phyloP scores from a whole-genome alignment of 1,284 basidiomycete species.

The Cystobasidium sp. region DNA sequence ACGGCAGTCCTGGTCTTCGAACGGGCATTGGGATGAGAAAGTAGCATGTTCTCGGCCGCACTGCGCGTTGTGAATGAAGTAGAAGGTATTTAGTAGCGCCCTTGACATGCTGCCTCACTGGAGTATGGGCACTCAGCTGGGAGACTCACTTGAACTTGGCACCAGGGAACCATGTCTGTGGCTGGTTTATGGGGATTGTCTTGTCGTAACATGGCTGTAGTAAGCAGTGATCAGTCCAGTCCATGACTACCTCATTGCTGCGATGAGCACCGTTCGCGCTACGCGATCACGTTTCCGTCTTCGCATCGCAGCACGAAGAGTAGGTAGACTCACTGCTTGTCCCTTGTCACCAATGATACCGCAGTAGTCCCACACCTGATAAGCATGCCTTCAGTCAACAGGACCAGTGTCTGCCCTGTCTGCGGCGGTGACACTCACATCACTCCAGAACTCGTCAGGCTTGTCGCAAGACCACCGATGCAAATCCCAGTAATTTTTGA shows the following conservation, averaged over 20 bases:
- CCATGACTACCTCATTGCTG: background rate
- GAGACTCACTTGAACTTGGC: slow-evolving; percentile 33
- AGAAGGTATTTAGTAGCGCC: background rate
- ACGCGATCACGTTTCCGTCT: background rate
- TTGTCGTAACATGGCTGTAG: slow-evolving; percentile 28
- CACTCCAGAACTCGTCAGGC: slow-evolving; percentile 38
- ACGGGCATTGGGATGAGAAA: slow-evolving; percentile 46
- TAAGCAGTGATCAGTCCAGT: background rate
- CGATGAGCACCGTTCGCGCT: background rate
- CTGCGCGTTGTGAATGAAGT: background rate
- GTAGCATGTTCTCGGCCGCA: slow-evolving; percentile 34
- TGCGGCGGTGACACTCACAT: slow-evolving; percentile 4
- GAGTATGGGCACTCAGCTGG: too few relatives aligned
- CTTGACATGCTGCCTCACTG: background rate
- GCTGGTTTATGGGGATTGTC: slow-evolving; percentile 37
- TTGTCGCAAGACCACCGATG: slow-evolving; percentile 32
- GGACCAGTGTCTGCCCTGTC: background rate
- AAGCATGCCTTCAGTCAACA: background rate
- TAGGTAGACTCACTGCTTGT: slow-evolving; percentile 6
- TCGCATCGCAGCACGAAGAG: background rate
- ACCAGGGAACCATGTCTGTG: slow-evolving; percentile 35
- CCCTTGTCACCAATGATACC: slow-evolving; percentile 35
- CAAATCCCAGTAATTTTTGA: slow-evolving; percentile 36
- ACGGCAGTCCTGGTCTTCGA: slow-evolving; percentile 45
- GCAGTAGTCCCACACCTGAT: slow-evolving; percentile 32